Percentiles rank a stretch among this genome's conserved stretches.
These are phyloP conservation scores for Chrysosporium queenslandicum DNA, from an alignment of 2,329 filamentous ascomycete species.

Conservation along the genomic window DNA sequence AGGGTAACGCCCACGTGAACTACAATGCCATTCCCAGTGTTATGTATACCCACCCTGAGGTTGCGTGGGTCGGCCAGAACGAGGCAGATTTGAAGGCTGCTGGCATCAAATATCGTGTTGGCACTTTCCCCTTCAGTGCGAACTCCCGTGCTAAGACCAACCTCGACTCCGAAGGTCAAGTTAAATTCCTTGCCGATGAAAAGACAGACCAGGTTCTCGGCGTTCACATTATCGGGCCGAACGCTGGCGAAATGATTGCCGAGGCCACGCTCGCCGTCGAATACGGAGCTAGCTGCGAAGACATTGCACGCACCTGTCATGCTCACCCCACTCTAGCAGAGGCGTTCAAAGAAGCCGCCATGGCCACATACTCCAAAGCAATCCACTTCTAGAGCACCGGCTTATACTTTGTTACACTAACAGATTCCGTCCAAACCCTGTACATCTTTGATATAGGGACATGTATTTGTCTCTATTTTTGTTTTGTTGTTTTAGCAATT, in stretches of 20 bases:
- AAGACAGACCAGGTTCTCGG: slow-evolving; percentile 94
- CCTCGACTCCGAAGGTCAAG: slow-evolving; percentile 85
- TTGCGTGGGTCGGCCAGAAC: slow-evolving; percentile 96
- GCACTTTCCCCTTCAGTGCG: slow-evolving; percentile 92
- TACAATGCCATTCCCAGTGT: slow-evolving; percentile 95
- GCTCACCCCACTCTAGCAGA: slow-evolving; percentile 93
- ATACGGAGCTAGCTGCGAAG: slow-evolving; percentile 91
- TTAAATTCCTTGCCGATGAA: slow-evolving; percentile 93
- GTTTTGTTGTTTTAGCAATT: slow-evolving; percentile 9
- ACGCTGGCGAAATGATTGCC: slow-evolving; percentile 98
- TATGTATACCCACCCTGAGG: slow-evolving; percentile 99
- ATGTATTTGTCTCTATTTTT: neutral
- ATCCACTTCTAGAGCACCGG: slow-evolving; percentile 67
- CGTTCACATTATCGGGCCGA: slow-evolving; percentile 90
- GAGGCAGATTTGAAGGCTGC: slow-evolving; percentile 89
- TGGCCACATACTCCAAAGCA: slow-evolving; percentile 90
- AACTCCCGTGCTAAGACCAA: slow-evolving; percentile 99
- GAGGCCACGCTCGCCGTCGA: slow-evolving; percentile 91
- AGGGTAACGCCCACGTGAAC: slow-evolving; percentile 97
- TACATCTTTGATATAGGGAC: slow-evolving; percentile 4
- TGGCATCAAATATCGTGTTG: slow-evolving; percentile 83
- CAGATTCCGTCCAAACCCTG: neutral
- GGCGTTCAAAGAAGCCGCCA: slow-evolving; percentile 98
- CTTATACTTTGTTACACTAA: neutral
- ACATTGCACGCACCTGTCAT: slow-evolving; percentile 89